phyloP scores from a whole-genome alignment of 2,329 filamentous ascomycete species.

The Penicillium paneum region DNA sequence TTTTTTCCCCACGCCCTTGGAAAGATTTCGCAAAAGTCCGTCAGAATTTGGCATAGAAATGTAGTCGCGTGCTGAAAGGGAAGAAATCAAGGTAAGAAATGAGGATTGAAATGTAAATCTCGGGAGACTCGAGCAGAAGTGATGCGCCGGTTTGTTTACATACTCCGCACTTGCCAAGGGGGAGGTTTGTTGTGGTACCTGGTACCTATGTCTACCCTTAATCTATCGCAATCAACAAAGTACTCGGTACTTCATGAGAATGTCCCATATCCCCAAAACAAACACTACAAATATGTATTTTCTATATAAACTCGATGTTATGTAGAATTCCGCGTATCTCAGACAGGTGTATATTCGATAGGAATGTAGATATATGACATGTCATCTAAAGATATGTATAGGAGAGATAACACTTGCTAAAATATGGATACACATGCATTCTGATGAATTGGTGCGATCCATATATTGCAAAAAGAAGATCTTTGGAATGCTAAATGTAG shows the following conservation, averaged over 20 bases:
- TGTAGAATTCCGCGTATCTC: slow-evolving; percentile 16
- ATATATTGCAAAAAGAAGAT: neutral
- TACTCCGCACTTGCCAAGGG: slow-evolving; percentile 26
- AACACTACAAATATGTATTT: slow-evolving; percentile 5
- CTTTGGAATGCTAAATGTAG: slow-evolving; percentile 17
- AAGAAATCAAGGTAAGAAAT: neutral
- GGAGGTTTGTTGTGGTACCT: slow-evolving; percentile 26
- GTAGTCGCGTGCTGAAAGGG: neutral
- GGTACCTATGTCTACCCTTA: slow-evolving; percentile 1
- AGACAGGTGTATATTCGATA: slow-evolving; percentile 8
- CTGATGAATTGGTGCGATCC: neutral
- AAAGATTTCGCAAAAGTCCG: slow-evolving; percentile 1
- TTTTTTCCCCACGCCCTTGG: slow-evolving; percentile 15
- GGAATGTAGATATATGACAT: slow-evolving; percentile 1
- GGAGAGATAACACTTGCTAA: neutral
- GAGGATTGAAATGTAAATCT: neutral
- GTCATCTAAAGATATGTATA: neutral
- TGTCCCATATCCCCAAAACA: neutral
- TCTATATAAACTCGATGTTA: neutral
- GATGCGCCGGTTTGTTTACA: slow-evolving; percentile 21
- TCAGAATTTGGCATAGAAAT: slow-evolving; percentile 7
- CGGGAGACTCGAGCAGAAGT: neutral
- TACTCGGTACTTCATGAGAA: slow-evolving; percentile 12
- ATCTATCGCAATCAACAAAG: neutral
- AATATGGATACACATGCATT: neutral